A percentile compares a stretch with the other conserved stretches of the same genome.
phyloP scores from a whole-genome alignment of 2,329 filamentous ascomycete species.

The Fusarium sp. region DNA sequence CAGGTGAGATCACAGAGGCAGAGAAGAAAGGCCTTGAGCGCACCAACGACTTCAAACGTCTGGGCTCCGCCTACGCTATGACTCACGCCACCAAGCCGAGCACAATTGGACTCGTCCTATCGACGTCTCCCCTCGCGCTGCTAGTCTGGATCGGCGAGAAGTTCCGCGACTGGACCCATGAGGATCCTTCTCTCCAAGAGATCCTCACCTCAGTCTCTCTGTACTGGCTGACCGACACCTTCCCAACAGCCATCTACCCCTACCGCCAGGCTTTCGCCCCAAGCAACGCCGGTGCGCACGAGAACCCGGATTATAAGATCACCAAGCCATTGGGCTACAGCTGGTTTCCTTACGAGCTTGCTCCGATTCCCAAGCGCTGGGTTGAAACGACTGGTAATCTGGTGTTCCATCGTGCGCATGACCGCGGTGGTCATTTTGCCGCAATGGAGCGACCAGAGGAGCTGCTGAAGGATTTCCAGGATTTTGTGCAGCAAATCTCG shows the following conservation, averaged over 20 bases:
- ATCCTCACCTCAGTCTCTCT: background rate
- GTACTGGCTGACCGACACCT: constrained; percentile 8
- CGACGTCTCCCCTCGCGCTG: constrained; percentile 4
- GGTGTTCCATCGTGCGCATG: background rate
- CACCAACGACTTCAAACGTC: background rate
- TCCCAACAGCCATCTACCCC: constrained; percentile 1
- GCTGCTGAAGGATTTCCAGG: background rate
- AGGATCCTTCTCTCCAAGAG: background rate
- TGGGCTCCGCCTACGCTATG: constrained; percentile 1
- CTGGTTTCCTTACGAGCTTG: constrained; percentile 16
- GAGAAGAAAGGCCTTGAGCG: constrained; percentile 2
- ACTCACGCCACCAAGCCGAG: constrained; percentile 8
- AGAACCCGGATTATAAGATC: background rate
- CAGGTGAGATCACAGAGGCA: background rate
- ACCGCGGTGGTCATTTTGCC: constrained; percentile 7
- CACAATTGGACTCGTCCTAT: constrained; percentile 7
- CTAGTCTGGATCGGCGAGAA: constrained; percentile 17
- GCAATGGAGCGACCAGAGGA: background rate
- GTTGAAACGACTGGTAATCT: background rate
- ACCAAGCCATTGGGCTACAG: constrained; percentile 13
- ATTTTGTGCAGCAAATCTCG: constrained; percentile 8
- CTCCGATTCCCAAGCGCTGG: constrained; percentile 10
- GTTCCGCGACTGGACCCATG: constrained; percentile 6
- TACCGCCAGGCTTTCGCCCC: constrained; percentile 1
- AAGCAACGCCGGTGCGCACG: rapidly evolving